A percentile compares a stretch with the other conserved stretches of the same genome.
phyloP scores from a whole-genome alignment of 1,139 yeast species.

The Suhomyces guaymorum region DNA sequence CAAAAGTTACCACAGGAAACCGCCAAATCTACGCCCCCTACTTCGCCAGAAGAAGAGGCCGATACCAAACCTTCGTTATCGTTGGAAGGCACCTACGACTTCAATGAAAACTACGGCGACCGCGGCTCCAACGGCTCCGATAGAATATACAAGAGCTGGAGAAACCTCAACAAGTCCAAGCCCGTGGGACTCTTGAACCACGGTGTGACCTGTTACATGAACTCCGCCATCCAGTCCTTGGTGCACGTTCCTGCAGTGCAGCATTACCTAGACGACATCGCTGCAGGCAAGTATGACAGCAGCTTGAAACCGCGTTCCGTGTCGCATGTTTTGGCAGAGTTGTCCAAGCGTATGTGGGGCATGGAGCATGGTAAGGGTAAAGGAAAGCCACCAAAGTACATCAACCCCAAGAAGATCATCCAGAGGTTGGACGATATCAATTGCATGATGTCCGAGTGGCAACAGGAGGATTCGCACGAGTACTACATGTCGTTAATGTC shows the following conservation, averaged over 20 bases:
- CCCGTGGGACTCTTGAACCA: slow-evolving; percentile 85
- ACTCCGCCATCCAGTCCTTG: slow-evolving; percentile 89
- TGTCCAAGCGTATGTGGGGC: slow-evolving; percentile 68
- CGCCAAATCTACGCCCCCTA: slow-evolving; percentile 37
- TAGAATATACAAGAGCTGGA: slow-evolving; percentile 65
- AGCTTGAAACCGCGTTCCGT: slow-evolving; percentile 60
- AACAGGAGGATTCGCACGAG: slow-evolving; percentile 97
- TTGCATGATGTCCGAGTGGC: slow-evolving; percentile 96
- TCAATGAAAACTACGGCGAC: slow-evolving; percentile 54
- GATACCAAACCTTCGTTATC: slow-evolving; percentile 10
- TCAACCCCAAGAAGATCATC: slow-evolving; percentile 76
- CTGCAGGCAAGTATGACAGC: slow-evolving; percentile 49
- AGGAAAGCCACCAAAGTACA: slow-evolving; percentile 36
- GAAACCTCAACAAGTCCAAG: slow-evolving; percentile 38
- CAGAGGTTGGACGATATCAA: slow-evolving; percentile 78
- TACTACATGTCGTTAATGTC: slow-evolving; percentile 90
- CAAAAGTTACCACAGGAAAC: slow-evolving; percentile 4
- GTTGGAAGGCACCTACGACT: slow-evolving; percentile 44
- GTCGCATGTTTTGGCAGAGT: slow-evolving; percentile 69
- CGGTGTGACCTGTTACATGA: slow-evolving; percentile 96
- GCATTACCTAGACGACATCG: slow-evolving; percentile 72
- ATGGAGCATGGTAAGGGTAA: slow-evolving; percentile 25
- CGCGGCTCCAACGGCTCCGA: slow-evolving; percentile 59
- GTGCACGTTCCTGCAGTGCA: slow-evolving; percentile 89
- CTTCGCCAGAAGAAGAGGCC: slow-evolving; percentile 43